Evolutionary conservation across 768 basidiomycete genomes (phyloP), one percentile per base, ranked within the genome.

Genomic region (Mycena metata): DNA sequence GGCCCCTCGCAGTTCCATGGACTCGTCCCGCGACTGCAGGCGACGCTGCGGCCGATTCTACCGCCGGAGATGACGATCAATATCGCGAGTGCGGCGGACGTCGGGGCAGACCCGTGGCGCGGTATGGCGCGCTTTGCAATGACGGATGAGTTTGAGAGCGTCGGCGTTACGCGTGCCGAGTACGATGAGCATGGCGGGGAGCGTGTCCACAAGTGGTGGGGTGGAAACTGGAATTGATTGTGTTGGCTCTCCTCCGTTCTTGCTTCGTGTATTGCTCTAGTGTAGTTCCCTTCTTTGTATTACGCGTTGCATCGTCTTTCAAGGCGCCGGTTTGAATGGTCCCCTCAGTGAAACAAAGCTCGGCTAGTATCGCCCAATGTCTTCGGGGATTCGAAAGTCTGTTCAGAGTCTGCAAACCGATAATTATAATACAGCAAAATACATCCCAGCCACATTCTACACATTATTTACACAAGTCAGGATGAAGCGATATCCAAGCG

Each of bases 101-200:
- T 93, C 1, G 69, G 80, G 15, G 71, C 90, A 67, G 95, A 97
- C 73, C 92, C 96, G 17, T 99, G 96, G 96, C 85, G 87, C 46
- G 98, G 98, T 9, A 96, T 99, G 95, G 93, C 94, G 16, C 85
- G 85, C 56, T 92, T 92, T 74, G 88, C 89, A 43, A 78, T 77
- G 69, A 87, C 87, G n/a, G 80, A 82, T 0, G 88, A 84, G 65
- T 91, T 92, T 73, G 54, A 72, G 50, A 77, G 76, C 36, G 86
- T 89, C 1, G 84, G 87, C 3, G 87, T 97, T 43, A 94, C 91
- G 17, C 85, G 83, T 72, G 89, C 86, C 6, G 94, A 98, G 76
- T 99, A 98, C 72, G 90, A 95, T 10, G 98, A 99, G 77, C 87
- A 89, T 80, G 97, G 98, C 0, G 89, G 89, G 2, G 96, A 98